Evolutionary conservation across 1,284 basidiomycete genomes (phyloP).

Genomic region (Leccinum variabile): DNA sequence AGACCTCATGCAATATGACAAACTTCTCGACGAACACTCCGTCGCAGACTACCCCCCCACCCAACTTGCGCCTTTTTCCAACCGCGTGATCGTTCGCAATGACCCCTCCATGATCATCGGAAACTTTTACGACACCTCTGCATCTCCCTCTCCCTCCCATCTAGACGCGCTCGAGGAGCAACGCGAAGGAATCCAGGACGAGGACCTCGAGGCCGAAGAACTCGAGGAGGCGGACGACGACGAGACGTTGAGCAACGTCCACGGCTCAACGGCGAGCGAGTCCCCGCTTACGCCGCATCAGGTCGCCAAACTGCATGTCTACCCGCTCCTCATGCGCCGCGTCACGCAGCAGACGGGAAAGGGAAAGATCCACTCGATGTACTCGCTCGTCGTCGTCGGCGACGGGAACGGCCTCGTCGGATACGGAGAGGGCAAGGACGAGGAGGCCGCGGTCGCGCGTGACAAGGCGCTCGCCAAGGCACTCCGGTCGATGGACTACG

Average conservation of each 20-base stretch:
- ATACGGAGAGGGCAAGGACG: slow-evolving; percentile 84
- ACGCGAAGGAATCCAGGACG: slow-evolving; percentile 7
- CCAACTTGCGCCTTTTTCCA: slow-evolving; percentile 48
- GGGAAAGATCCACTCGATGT: slow-evolving; percentile 73
- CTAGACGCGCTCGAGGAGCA: slow-evolving; percentile 12
- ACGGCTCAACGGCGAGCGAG: slow-evolving; percentile 22
- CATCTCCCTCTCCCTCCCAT: slow-evolving; percentile 1
- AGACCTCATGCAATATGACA: slow-evolving; percentile 59
- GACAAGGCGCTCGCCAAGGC: slow-evolving; percentile 73
- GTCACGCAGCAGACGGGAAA: slow-evolving; percentile 86
- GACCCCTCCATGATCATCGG: slow-evolving; percentile 41
- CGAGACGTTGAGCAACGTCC: slow-evolving; percentile 27
- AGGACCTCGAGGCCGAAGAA: slow-evolving; percentile 19
- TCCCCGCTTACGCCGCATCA: slow-evolving; percentile 25
- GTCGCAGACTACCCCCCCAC: slow-evolving; percentile 53
- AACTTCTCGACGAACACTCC: slow-evolving; percentile 60
- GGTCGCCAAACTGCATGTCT: slow-evolving; percentile 50
- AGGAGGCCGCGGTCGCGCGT: slow-evolving; percentile 57
- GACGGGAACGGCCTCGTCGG: slow-evolving; percentile 89
- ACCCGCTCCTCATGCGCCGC: slow-evolving; percentile 57
- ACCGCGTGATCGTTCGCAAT: slow-evolving; percentile 63
- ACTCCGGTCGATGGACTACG: slow-evolving; percentile 80
- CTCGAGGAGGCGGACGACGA: slow-evolving; percentile 22
- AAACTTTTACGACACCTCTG: slow-evolving; percentile 28
- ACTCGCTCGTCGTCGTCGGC: slow-evolving; percentile 78